A percentile compares a stretch with the other conserved stretches of the same genome.
phyloP scores from a whole-genome alignment of 2,329 filamentous ascomycete genomes.

The Pseudogymnoascus pannorum region DNA sequence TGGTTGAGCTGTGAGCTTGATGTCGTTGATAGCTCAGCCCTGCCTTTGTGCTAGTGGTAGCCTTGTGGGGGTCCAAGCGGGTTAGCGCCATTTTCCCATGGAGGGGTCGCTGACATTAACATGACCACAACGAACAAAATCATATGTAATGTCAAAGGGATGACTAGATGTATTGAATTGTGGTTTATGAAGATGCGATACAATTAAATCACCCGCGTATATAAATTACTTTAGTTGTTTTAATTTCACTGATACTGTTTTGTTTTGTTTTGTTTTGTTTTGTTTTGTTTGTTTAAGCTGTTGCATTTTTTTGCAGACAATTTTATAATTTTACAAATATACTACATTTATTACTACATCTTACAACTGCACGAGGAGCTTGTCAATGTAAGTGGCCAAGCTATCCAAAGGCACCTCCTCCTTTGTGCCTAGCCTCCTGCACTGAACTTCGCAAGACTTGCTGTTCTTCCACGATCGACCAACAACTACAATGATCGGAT shows the following conservation, averaged over 20 bases:
- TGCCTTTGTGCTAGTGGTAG: constrained; percentile 8
- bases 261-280: too few relatives aligned
- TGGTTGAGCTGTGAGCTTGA: background rate
- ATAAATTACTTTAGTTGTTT: too few relatives aligned
- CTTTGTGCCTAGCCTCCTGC: constrained; percentile 22
- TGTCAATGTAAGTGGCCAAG: constrained; percentile 13
- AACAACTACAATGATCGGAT: constrained; percentile 74
- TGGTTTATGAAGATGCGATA: too few relatives aligned
- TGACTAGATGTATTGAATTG: too few relatives aligned
- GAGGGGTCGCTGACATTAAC: background rate
- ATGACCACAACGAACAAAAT: too few relatives aligned
- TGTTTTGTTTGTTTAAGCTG: too few relatives aligned
- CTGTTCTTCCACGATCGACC: constrained; percentile 57
- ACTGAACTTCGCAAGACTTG: constrained; percentile 27
- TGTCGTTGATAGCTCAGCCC: constrained; percentile 8
- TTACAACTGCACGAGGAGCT: constrained; percentile 12
- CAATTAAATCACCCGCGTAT: too few relatives aligned
- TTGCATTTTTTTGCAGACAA: too few relatives aligned
- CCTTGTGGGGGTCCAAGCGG: constrained; percentile 5
- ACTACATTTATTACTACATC: background rate
- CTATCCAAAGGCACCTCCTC: constrained; percentile 20
- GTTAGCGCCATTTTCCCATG: background rate
- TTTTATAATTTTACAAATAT: background rate
- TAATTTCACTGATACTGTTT: too few relatives aligned
- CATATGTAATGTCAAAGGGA: too few relatives aligned